A percentile compares a stretch with the other conserved stretches of the same genome.
Evolutionary conservation across 352 stramenopile species (phyloP).

Genomic region (Peronospora destructor): DNA sequence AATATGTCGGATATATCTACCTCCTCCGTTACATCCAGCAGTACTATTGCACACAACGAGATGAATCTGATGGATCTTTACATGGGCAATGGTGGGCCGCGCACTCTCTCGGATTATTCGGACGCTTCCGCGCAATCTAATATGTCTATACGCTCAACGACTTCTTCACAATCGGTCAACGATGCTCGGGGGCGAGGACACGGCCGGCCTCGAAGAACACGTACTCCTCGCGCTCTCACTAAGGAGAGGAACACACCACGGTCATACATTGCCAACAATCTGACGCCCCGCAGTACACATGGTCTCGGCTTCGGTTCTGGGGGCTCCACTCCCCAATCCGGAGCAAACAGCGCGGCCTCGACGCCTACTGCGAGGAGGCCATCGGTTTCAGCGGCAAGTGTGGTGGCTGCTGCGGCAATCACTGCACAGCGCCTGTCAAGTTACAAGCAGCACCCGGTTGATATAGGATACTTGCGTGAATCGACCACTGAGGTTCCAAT

Average conservation of each 20-base stretch:
- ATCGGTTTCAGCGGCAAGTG: conserved; percentile 33
- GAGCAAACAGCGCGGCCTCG: conserved; percentile 30
- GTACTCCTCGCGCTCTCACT: conserved; percentile 33
- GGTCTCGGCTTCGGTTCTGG: conserved; percentile 33
- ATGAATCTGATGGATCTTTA: conserved; percentile 84
- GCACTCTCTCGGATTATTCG: conserved; percentile 70
- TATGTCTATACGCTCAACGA: conserved; percentile 68
- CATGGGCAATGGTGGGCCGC: conserved; percentile 42
- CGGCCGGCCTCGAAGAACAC: conserved; percentile 16
- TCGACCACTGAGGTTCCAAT: conserved; percentile 27
- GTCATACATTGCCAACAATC: conserved; percentile 68
- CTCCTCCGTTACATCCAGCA: conserved; percentile 71
- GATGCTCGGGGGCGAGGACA: conserved; percentile 33
- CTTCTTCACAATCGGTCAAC: conserved; percentile 52
- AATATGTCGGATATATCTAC: conserved; percentile 71
- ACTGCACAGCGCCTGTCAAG: conserved; percentile 49
- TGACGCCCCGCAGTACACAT: conserved; percentile 38
- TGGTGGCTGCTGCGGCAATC: conserved; percentile 30
- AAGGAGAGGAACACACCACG: conserved; percentile 63
- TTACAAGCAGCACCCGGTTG: conserved; percentile 61
- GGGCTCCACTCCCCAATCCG: conserved; percentile 35
- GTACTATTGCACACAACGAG: conserved; percentile 74
- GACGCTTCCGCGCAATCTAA: conserved; percentile 69
- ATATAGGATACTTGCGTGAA: conserved; percentile 61
- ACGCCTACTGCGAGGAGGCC: conserved; percentile 24